Evolutionary conservation across 1,284 basidiomycete species (phyloP), one percentile per base, ranked within the genome.

Genomic region (Cryptococcus maquisensis): DNA sequence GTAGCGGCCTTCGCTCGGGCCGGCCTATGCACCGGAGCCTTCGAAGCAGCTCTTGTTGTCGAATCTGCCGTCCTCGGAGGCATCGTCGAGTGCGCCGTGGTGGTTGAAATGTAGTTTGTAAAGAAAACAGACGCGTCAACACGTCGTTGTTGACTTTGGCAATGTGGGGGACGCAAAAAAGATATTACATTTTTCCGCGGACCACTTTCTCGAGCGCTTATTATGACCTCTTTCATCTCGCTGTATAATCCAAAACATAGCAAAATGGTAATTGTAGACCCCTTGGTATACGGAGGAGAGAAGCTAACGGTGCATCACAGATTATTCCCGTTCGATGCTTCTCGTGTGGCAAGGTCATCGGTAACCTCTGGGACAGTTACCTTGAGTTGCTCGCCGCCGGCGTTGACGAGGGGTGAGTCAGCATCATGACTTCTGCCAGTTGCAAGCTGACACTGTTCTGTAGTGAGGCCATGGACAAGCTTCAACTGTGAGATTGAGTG

Each of bases 261-360:
- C 20, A 50, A 44, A 45, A 56, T 52, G 50, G 54, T 54, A 32
- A 21, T 49, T 55, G 32, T 15, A 26, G 20, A 49, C 4, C 10
- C 4, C 16, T n/a, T 37, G 28, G 26, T 16, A 20, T 37, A 13
- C 20, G 10, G 9, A 7, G 28, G 9, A 18, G 9, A 32, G 48
- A 55, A 45, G 26, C 43, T 44, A 16, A 40, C 16, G 7, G 20
- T 23, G 38, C 24, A 47, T 32, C 20, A 26, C 56, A 78, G 76
- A 78, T 78, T 60, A 75, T 78, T 55, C 76, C 76, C 20, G 74
- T 78, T 48, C 65, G 76, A 46, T 78, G 76, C 62, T 95, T 95
- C 73, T 90, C 90, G 28, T 95, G 90, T 68, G 91, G 91, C 44
- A 94, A 94, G 76, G 90, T 95, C 59, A 85, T 94, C 45, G 90